Conservation (phyloP, 2,329 filamentous ascomycete species). For the Aspergillus tubingensis region DNA sequence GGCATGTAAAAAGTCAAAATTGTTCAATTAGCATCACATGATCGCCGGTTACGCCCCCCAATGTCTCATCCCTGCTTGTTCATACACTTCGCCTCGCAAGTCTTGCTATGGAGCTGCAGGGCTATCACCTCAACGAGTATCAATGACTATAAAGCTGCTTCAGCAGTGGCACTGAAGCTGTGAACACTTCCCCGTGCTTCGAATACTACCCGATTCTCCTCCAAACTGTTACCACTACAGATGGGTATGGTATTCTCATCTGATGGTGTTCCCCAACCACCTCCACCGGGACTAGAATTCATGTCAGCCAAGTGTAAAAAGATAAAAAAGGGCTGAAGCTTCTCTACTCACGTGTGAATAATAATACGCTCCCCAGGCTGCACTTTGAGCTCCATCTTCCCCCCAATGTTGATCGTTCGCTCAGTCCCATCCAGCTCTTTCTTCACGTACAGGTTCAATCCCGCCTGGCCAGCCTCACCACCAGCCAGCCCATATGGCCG, state of each 20-base stretch:
- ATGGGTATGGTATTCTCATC: not conserved
- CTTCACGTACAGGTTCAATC: constrained; percentile 84
- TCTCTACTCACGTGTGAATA: constrained; percentile 52
- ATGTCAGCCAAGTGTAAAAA: not conserved
- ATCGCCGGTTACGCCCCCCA: too few species aligned
- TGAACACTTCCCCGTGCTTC: not conserved
- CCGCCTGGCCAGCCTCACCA: constrained; percentile 75
- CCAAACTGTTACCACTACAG: not conserved
- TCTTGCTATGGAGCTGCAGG: not conserved
- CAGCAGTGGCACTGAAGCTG: not conserved
- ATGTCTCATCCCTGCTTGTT: not conserved
- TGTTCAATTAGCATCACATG: too few species aligned
- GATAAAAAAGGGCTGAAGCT: too few species aligned
- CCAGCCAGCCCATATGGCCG: constrained; percentile 81
- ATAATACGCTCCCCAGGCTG: constrained; percentile 63
- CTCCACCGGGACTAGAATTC: constrained; percentile 43
- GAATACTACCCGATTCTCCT: not conserved
- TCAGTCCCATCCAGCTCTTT: constrained; percentile 63
- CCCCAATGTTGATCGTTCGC: constrained; percentile 60
- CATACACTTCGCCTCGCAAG: not conserved
- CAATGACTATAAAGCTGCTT: not conserved
- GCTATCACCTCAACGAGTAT: not conserved
- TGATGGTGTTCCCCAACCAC: constrained; percentile 40
- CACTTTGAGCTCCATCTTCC: constrained; percentile 64
- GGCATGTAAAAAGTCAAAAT: too few species aligned